Conservation (phyloP, 2,329 filamentous ascomycete genomes). For the Phialophora chinensis region DNA sequence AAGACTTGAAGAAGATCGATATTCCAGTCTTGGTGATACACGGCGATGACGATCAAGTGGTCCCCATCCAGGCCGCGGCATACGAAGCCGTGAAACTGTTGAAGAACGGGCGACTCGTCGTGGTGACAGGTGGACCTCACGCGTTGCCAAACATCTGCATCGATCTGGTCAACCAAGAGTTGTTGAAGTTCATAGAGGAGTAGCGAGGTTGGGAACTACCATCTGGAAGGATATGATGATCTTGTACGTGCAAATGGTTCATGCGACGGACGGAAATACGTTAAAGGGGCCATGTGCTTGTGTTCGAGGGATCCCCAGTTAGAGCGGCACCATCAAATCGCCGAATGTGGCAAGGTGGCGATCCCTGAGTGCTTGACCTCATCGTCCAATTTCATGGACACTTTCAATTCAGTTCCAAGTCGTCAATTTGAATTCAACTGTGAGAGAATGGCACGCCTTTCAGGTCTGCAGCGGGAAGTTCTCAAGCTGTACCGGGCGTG, state of each 20-base stretch:
- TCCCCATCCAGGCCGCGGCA: conserved; percentile 11
- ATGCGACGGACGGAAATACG: background rate
- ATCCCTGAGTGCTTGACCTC: background rate
- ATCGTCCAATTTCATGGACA: background rate
- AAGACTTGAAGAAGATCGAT: conserved; percentile 49
- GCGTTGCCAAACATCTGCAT: conserved; percentile 19
- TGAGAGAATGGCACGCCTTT: conserved; percentile 62
- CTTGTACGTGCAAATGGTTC: background rate
- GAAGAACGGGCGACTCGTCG: conserved; percentile 12
- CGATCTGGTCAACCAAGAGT: conserved; percentile 13
- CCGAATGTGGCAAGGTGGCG: background rate
- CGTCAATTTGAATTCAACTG: background rate
- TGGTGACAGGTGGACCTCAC: conserved; percentile 8
- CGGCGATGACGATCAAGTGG: conserved; percentile 51
- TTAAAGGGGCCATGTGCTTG: background rate
- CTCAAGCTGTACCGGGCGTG: conserved; percentile 85
- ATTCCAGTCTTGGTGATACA: conserved; percentile 50
- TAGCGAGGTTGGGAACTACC: background rate
- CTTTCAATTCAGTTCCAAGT: background rate
- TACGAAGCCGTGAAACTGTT: conserved; percentile 18
- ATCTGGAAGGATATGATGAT: background rate
- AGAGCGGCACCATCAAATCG: background rate
- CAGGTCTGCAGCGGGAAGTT: conserved; percentile 90
- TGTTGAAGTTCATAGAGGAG: conserved; percentile 21
- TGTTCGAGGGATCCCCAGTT: background rate